These are phyloP conservation scores for Flagelloscypha sp. DNA, from an alignment of 768 basidiomycete genomes.

Conservation along the genomic window DNA sequence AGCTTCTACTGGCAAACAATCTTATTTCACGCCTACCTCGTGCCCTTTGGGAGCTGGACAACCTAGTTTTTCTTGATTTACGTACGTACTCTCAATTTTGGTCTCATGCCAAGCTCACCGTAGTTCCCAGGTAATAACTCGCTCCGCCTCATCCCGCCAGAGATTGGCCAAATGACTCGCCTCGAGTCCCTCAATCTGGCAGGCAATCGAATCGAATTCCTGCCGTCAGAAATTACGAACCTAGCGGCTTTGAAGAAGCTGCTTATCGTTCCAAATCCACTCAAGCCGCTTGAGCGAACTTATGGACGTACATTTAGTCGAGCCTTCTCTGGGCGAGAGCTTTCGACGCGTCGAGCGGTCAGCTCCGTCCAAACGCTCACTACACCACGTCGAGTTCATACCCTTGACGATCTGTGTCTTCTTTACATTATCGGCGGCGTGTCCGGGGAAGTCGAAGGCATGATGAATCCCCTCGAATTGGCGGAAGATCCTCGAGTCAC, in stretches of 20 bases:
- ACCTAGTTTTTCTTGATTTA: constrained; percentile 54
- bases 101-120: background rate
- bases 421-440: constrained; percentile 5
- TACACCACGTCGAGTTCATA: constrained; percentile 3
- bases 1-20: constrained; percentile 51
- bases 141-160: constrained; percentile 51
- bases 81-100: constrained; percentile 35
- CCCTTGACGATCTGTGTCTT: constrained; percentile 7
- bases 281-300: constrained; percentile 28
- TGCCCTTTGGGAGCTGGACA: constrained; percentile 48
- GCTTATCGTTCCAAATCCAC: constrained; percentile 52
- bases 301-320: constrained; percentile 4
- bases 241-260: constrained; percentile 47
- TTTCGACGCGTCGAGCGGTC: constrained; percentile 26
- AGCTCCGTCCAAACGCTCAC: constrained; percentile 14
- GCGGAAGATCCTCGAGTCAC: constrained; percentile 12
- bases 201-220: constrained; percentile 45
- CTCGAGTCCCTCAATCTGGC: constrained; percentile 56
- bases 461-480: constrained; percentile 9
- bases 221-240: constrained; percentile 58
- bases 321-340: constrained; percentile 24
- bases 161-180: constrained; percentile 44
- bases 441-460: background rate
- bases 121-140: constrained; percentile 42
- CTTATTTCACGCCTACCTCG: constrained; percentile 43